These are phyloP conservation scores for Garcia nutans DNA, from an alignment of 345 rosid genomes.

Conservation along the genomic window DNA sequence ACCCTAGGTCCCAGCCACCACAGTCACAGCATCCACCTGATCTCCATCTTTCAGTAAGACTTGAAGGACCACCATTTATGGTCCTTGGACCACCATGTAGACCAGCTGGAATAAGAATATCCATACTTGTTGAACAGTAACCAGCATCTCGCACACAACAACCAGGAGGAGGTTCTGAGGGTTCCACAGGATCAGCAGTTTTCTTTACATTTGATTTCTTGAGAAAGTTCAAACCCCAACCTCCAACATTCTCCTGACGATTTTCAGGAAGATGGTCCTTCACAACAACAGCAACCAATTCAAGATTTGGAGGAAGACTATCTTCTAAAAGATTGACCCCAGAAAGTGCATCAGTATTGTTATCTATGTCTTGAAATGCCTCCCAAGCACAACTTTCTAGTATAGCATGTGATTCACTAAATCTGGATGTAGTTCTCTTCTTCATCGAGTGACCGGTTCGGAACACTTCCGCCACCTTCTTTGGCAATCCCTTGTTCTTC, in stretches of 20 bases:
- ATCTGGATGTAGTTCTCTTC: slow-evolving; percentile 59
- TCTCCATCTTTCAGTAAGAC: slow-evolving; percentile 80
- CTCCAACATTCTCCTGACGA: slow-evolving; percentile 48
- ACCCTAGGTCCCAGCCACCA: slow-evolving; percentile 97
- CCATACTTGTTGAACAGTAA: slow-evolving; percentile 53
- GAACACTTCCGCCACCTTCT: slow-evolving; percentile 64
- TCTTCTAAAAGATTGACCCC: slow-evolving; percentile 41
- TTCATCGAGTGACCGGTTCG: slow-evolving; percentile 46
- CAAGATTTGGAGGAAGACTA: slow-evolving; percentile 63
- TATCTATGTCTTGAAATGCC: slow-evolving; percentile 39
- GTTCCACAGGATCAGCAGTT: slow-evolving; percentile 27
- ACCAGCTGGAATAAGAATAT: slow-evolving; percentile 78
- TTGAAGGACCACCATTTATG: slow-evolving; percentile 63
- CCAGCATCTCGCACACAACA: slow-evolving; percentile 23
- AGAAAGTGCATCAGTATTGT: slow-evolving; percentile 34
- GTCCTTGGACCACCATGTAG: slow-evolving; percentile 84
- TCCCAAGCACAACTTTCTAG: slow-evolving; percentile 51
- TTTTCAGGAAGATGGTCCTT: slow-evolving; percentile 46
- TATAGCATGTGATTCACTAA: slow-evolving; percentile 48
- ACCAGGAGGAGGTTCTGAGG: slow-evolving; percentile 26
- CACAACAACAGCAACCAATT: slow-evolving; percentile 74
- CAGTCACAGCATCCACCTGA: slow-evolving; percentile 92
- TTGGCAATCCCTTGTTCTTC: slow-evolving; percentile 62
- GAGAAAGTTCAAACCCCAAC: slow-evolving; percentile 96
- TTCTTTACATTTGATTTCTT: slow-evolving; percentile 40